Percentiles rank a stretch among this genome's conserved stretches.
These are phyloP conservation scores for Alternaria hordeiaustralica DNA, from an alignment of 2,329 filamentous ascomycete species.

Conservation along the genomic window DNA sequence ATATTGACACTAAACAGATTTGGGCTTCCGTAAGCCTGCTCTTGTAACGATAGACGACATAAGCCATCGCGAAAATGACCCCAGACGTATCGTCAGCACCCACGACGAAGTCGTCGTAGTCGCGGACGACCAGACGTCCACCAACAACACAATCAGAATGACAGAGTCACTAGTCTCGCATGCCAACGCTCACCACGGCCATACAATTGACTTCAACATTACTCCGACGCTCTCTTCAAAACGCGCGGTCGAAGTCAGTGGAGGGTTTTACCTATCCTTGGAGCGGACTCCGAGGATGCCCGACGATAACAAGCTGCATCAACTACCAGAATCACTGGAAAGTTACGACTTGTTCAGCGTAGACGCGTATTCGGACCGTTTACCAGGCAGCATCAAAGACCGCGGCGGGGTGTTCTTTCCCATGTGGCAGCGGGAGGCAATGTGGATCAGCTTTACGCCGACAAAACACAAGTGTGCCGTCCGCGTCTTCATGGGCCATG, in stretches of 20 bases:
- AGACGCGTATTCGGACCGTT: accelerated
- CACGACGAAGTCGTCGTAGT: background rate
- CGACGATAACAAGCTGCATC: background rate
- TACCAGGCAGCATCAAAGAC: background rate
- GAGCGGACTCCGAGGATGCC: background rate
- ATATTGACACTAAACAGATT: too few relatives aligned
- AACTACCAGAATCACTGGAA: background rate
- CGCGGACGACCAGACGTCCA: background rate
- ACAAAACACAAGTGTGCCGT: background rate
- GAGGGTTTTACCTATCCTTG: background rate
- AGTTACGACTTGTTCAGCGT: background rate
- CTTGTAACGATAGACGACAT: background rate
- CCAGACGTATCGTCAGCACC: background rate
- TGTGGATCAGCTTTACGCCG: background rate
- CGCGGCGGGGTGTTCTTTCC: background rate
- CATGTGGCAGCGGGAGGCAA: constrained; percentile 2
- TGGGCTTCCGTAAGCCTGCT: background rate
- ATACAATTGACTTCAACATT: background rate
- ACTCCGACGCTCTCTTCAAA: accelerated
- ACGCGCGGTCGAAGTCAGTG: accelerated
- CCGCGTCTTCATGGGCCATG: background rate
- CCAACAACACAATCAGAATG: background rate
- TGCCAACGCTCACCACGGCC: background rate
- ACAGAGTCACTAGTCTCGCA: background rate
- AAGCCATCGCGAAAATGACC: background rate